Evolutionary conservation across 805 yeast species (phyloP), one percentile per base, ranked within the genome.

Genomic region (Sugiyamaella mastotermitis): DNA sequence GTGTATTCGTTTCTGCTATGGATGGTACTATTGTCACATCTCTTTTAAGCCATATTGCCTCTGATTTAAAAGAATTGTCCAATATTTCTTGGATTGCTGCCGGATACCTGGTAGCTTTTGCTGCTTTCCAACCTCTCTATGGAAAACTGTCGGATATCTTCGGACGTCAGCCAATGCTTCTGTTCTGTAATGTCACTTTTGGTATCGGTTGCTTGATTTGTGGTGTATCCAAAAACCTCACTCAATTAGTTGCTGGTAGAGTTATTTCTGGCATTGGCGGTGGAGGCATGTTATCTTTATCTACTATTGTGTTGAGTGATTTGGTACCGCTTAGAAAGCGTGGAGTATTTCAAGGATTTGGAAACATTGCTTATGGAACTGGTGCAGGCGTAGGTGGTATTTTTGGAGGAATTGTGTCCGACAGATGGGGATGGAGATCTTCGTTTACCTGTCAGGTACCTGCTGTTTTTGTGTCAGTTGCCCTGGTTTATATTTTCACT

Each of bases 181-280:
- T 71, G 21, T 52, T 62, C 20, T 70, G 74, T 17, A 61, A 65
- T 24, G 40, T 57, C 11, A 49, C 65, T 39, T 72, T 74, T 46
- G 69, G 62, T 3, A 13, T 69, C 10, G 77, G 78, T 14, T 70
- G 75, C 50, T 46, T 65, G 11, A 39, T 72, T 18, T 71, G 76
- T 39, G 88, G 83, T 1, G 46, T 73, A 3, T 59, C 85, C 1
- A 55, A 50, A 14, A 63, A 66, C 20, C 74, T 82, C 71, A 58
- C 65, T 43, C 66, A 71, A 68, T 61, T 82, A 26, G 78, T 83
- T 37, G 79, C 73, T 2, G 90, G 87, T 1, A 68, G 94, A 49
- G 79, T 84, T 44, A 66, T 86, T 35, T 78, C 94, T 18, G 96
- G 96, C 14, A 71, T 83, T 40, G 95, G 95, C 9, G 95, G 94